These are phyloP conservation scores for Aphanomyces invadans DNA, from an alignment of 352 stramenopile genomes.

Conservation along the genomic window DNA sequence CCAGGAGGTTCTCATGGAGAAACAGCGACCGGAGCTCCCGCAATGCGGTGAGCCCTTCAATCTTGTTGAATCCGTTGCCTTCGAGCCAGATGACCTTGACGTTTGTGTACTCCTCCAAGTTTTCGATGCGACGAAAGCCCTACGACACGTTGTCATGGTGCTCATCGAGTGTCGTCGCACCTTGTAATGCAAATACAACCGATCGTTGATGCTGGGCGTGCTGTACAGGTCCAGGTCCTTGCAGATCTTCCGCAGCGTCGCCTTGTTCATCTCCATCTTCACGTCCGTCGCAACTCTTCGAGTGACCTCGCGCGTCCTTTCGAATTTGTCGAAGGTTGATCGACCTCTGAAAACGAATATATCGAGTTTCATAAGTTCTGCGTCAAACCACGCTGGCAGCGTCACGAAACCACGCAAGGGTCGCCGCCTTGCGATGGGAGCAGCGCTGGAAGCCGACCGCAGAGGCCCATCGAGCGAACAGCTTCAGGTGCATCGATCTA, in stretches of 20 bases:
- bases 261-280: constrained; percentile 83
- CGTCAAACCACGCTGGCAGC: too few species aligned
- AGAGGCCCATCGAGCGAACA: too few species aligned
- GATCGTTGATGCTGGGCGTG: constrained; percentile 91
- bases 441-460: too few species aligned
- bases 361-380: neutral
- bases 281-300: neutral
- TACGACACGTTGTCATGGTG: too few species aligned
- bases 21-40: constrained; percentile 87
- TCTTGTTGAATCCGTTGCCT: constrained; percentile 85
- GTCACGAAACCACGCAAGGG: too few species aligned
- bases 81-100: constrained; percentile 93
- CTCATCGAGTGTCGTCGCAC: too few species aligned
- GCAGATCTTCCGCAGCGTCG: constrained; percentile 82
- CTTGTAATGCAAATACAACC: constrained; percentile 96
- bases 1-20: constrained; percentile 93
- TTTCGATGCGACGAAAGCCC: constrained; percentile 88
- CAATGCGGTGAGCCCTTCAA: constrained; percentile 85
- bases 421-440: too few species aligned
- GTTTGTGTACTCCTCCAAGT: constrained; percentile 92
- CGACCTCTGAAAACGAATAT: constrained; percentile 1
- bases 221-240: constrained; percentile 87
- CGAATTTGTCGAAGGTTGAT: constrained; percentile 15
- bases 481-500: too few species aligned
- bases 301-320: constrained; percentile 20